Conservation (phyloP, 2,329 filamentous ascomycete species). For the Neonectria ditissima region DNA sequence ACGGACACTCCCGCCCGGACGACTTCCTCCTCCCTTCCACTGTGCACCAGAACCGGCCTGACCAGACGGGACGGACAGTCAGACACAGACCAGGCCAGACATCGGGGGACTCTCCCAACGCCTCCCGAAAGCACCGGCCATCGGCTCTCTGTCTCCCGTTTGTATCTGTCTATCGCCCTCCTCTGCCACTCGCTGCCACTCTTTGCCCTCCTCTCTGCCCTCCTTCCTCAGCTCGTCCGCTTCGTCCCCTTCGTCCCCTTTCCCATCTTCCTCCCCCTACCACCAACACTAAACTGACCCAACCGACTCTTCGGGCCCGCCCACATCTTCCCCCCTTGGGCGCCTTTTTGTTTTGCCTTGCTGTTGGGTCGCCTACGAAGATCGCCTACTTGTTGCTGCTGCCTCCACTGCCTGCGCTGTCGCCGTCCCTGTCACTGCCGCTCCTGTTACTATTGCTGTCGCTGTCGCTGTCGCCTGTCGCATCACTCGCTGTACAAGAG, state of each 20-base stretch:
- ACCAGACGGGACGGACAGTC: neutral
- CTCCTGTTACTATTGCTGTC: slow-evolving; percentile 3
- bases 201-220: slow-evolving; percentile 12
- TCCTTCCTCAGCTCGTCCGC: neutral
- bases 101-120: slow-evolving; percentile 4
- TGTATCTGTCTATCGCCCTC: slow-evolving; percentile 20
- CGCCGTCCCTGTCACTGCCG: slow-evolving; percentile 8
- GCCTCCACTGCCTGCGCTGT: neutral
- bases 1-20: neutral
- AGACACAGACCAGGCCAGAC: neutral
- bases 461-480: slow-evolving; percentile 19
- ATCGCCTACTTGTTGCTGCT: slow-evolving; percentile 1
- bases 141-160: slow-evolving; percentile 18
- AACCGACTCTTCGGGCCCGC: slow-evolving; percentile 22
- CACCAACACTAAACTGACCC: slow-evolving; percentile 17
- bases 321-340: slow-evolving; percentile 15
- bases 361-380: slow-evolving; percentile 14
- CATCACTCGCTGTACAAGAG: slow-evolving; percentile 22
- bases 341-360: slow-evolving; percentile 9
- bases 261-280: slow-evolving; percentile 21
- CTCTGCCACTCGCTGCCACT: slow-evolving; percentile 8
- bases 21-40: neutral
- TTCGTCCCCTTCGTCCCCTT: slow-evolving; percentile 19
- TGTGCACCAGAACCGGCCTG: neutral
- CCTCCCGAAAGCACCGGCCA: slow-evolving; percentile 14